Base-by-base conservation (phyloP, 306 rosid genomes). In the Benincasa hispida region DNA sequence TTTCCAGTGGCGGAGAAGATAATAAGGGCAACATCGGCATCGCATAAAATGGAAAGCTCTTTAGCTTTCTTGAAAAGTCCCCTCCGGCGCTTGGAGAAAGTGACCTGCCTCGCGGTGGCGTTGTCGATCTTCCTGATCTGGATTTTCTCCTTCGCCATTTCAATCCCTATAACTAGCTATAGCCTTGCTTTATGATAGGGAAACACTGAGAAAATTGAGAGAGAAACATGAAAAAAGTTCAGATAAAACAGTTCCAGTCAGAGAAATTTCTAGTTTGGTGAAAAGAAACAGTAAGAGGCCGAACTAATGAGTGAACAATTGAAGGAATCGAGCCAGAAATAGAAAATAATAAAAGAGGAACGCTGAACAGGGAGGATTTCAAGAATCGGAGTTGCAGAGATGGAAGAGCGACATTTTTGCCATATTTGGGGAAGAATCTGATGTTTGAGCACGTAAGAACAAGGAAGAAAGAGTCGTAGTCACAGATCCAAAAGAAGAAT, bases 91-190 rank as follows among this genome's bases (percentile, higher is more conserved):
- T 94, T 94, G 0, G 98, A 94, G 81, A 94, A 91, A 0, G 98
- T 94, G 25, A 94, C 99, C 72, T 94, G 97, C 80, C 99, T 87
- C 7, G 99, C 97, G 24, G 99, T 88, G 0, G 88, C 82, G 92
- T 92, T 94, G 72, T 89, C 93, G 78, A 94, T 94, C 89, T 92
- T 94, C 97, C 79, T 90, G 78, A 94, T 94, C 97, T 91, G 89
- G 84, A 92, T 92, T 90, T 89, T 94, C 85, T 91, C 99, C 84
- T 96, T 80, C 57, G 95, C 95, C 99, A 94, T 70, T 93, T 74
- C 54, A 60, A 65, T 45, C 65, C 79, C 78, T 72, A 12, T 24
- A 5, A 8, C 27, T 66, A 11, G n/a, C n/a, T n/a, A n/a, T n/a
- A n/a, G 11, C 25, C 54, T 61, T 74, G 59, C 10, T 32, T 30